Conservation (phyloP, 2,329 filamentous ascomycete species). For the Leptographium radiaticola region DNA sequence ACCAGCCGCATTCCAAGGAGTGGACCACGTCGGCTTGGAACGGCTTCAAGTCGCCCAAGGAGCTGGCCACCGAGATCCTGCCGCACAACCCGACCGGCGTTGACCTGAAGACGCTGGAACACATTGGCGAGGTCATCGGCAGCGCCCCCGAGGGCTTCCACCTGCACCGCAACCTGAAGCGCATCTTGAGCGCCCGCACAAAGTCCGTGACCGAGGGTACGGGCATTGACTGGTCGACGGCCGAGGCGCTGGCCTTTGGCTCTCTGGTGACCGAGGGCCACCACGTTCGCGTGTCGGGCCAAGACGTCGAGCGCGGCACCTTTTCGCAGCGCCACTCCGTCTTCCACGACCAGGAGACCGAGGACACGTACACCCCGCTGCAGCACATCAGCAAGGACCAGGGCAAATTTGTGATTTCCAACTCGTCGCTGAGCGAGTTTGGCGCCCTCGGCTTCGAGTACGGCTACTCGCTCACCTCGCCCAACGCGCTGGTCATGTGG, state of each 20-base stretch:
- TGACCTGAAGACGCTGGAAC: slow-evolving; percentile 56
- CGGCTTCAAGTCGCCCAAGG: slow-evolving; percentile 98
- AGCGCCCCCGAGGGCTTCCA: slow-evolving; percentile 72
- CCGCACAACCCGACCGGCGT: slow-evolving; percentile 84
- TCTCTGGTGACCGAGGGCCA: slow-evolving; percentile 84
- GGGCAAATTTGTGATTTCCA: slow-evolving; percentile 90
- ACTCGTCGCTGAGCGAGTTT: slow-evolving; percentile 70
- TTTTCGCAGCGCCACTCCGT: slow-evolving; percentile 97
- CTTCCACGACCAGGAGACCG: slow-evolving; percentile 92
- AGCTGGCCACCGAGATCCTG: slow-evolving; percentile 85
- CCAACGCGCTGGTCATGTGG: slow-evolving; percentile 97
- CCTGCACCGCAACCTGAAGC: slow-evolving; percentile 90
- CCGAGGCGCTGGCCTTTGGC: slow-evolving; percentile 90
- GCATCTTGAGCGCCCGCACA: slow-evolving; percentile 77
- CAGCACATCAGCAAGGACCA: slow-evolving; percentile 84
- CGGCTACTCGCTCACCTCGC: slow-evolving; percentile 92
- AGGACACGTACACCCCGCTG: slow-evolving; percentile 84
- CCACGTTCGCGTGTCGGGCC: slow-evolving; percentile 93
- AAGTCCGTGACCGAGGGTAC: slow-evolving; percentile 88
- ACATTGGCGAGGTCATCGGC: slow-evolving; percentile 73
- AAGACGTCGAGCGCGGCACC: slow-evolving; percentile 98
- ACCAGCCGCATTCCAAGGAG: slow-evolving; percentile 90
- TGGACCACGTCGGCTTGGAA: slow-evolving; percentile 99
- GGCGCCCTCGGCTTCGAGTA: slow-evolving; percentile 91
- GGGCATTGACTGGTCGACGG: slow-evolving; percentile 95